phyloP scores from a whole-genome alignment of 768 basidiomycete species.

The Calocybe indica region DNA sequence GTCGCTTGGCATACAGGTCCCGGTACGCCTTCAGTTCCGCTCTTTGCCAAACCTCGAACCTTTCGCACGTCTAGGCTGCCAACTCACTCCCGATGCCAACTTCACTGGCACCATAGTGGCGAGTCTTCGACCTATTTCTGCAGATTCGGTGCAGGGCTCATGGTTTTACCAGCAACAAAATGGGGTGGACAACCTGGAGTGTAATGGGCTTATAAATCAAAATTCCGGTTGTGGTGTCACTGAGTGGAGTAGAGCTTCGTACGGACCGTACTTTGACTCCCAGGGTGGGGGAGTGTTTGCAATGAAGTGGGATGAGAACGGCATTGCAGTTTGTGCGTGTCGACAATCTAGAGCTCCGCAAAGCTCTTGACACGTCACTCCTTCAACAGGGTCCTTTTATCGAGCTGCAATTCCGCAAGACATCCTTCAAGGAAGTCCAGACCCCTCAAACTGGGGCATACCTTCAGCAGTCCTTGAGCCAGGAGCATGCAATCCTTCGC shows the following conservation, averaged over 20 bases:
- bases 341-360: not conserved
- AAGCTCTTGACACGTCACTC: not conserved
- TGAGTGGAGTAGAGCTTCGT: constrained; percentile 79
- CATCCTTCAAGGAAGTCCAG: constrained; percentile 52
- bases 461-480: constrained; percentile 60
- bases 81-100: constrained; percentile 43
- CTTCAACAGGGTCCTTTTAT: constrained; percentile 68
- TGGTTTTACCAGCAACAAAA: constrained; percentile 32
- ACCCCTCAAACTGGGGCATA: constrained; percentile 62
- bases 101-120: constrained; percentile 65
- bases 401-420: constrained; percentile 70
- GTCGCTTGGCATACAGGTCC: constrained; percentile 74
- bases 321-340: constrained; percentile 71
- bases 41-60: not conserved
- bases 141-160: too few relatives aligned
- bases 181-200: constrained; percentile 45
- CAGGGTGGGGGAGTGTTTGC: constrained; percentile 82
- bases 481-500: constrained; percentile 46
- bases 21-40: constrained; percentile 29
- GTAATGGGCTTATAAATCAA: constrained; percentile 42
- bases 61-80: constrained; percentile 41
- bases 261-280: constrained; percentile 76
- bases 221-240: constrained; percentile 76
- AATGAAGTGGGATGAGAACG: constrained; percentile 82
- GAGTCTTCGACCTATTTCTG: constrained; percentile 16